These are phyloP conservation scores for Apocynum venetum DNA, from an alignment of 257 asterid genomes.

Conservation along the genomic window DNA sequence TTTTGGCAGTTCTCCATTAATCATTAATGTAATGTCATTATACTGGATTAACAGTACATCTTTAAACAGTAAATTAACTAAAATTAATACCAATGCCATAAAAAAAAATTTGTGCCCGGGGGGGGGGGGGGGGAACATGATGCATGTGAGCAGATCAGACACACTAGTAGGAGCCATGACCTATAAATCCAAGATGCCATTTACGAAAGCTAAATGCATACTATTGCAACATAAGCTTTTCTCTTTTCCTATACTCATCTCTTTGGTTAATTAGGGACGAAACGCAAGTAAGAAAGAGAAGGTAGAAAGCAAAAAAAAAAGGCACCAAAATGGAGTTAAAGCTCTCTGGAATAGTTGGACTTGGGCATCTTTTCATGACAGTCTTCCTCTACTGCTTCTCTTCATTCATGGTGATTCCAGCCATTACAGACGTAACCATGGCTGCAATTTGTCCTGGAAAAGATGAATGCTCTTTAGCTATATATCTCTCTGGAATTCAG, in stretches of 20 bases:
- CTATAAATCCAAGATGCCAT: too few relatives aligned
- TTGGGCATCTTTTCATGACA: conserved; percentile 85
- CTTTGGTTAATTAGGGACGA: background rate
- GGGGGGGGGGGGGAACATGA: too few relatives aligned
- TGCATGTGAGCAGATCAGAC: too few relatives aligned
- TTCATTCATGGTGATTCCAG: conserved; percentile 81
- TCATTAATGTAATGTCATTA: too few relatives aligned
- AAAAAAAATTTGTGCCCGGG: too few relatives aligned
- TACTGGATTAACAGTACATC: too few relatives aligned
- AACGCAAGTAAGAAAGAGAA: background rate
- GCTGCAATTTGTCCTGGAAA: conserved; percentile 81
- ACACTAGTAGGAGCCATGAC: too few relatives aligned
- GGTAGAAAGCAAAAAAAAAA: conserved; percentile 12
- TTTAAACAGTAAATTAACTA: too few relatives aligned
- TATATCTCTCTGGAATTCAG: conserved; percentile 83
- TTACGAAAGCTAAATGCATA: too few relatives aligned
- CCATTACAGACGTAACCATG: conserved; percentile 79
- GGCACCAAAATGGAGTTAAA: conserved; percentile 21
- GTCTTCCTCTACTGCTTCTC: conserved; percentile 77
- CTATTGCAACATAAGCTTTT: too few relatives aligned
- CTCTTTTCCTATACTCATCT: background rate
- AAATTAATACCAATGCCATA: too few relatives aligned
- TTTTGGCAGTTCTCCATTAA: too few relatives aligned
- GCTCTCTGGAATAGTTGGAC: conserved; percentile 27
- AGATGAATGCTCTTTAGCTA: conserved; percentile 75